Conservation (phyloP, 1,139 yeast genomes). For the Taphrina populina region DNA sequence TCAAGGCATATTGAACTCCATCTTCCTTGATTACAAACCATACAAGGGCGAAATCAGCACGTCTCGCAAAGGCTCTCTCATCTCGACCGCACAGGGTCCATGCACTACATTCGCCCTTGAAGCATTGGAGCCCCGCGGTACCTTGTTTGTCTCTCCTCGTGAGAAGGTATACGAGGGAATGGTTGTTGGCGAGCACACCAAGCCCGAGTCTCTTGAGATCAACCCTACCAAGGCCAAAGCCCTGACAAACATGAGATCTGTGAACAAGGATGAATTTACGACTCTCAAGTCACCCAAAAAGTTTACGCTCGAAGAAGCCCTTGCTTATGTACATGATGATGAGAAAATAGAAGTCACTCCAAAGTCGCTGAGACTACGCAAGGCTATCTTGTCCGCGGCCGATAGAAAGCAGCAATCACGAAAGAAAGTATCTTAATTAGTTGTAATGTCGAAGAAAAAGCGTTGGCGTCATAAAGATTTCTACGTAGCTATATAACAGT, state of each 20-base stretch:
- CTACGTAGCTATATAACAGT: no score
- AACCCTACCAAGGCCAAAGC: slow-evolving; percentile 32
- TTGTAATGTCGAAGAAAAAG: no score
- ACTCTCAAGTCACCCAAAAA: slow-evolving; percentile 23
- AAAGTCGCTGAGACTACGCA: slow-evolving; percentile 16
- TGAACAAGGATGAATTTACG: slow-evolving; percentile 30
- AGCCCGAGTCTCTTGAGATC: slow-evolving; percentile 25
- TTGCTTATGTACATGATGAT: slow-evolving; percentile 29
- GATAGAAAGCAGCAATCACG: slow-evolving; percentile 27
- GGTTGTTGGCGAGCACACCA: slow-evolving; percentile 33
- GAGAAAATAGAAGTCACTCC: slow-evolving; percentile 34
- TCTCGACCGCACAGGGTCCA: slow-evolving; percentile 24
- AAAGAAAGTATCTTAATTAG: slow-evolving; percentile 7
- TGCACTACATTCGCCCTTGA: slow-evolving; percentile 31
- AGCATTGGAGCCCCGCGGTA: slow-evolving; percentile 29
- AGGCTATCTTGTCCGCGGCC: slow-evolving; percentile 16
- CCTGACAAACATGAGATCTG: slow-evolving; percentile 32
- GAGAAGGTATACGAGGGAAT: slow-evolving; percentile 30
- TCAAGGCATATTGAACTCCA: slow-evolving; percentile 23
- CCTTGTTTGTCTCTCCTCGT: slow-evolving; percentile 25
- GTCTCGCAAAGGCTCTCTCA: slow-evolving; percentile 27
- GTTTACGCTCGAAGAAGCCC: slow-evolving; percentile 28
- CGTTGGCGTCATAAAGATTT: no score
- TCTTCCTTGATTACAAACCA: slow-evolving; percentile 22
- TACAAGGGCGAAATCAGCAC: slow-evolving; percentile 32